phyloP scores from a whole-genome alignment of 2,329 filamentous ascomycete genomes.

The Trichoderma pleuroti region DNA sequence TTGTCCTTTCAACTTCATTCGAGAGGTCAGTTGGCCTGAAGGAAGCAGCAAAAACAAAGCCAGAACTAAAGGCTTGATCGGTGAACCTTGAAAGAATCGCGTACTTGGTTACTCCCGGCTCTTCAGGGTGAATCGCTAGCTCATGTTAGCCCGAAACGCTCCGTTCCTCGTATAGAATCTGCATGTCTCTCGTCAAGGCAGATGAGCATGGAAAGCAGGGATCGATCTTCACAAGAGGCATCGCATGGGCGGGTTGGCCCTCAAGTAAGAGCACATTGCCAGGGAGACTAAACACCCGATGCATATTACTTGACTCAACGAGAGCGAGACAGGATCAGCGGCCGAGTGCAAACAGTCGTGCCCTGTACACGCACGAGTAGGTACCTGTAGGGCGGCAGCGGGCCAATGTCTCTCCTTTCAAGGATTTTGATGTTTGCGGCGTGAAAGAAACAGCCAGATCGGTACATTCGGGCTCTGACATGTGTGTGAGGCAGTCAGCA shows the following conservation, averaged over 20 bases:
- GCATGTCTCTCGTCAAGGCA: background rate
- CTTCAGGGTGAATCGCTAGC: background rate
- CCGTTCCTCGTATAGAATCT: background rate
- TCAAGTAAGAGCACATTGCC: constrained; percentile 3
- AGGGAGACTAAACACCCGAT: constrained; percentile 19
- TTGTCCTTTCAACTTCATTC: background rate
- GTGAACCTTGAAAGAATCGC: background rate
- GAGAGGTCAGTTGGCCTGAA: background rate
- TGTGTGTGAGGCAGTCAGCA: constrained; percentile 13
- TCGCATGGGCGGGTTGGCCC: background rate
- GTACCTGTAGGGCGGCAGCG: constrained; percentile 11
- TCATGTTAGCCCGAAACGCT: background rate
- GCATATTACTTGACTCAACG: constrained; percentile 14
- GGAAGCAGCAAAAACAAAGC: background rate
- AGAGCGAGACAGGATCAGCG: constrained; percentile 26
- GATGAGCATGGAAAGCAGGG: constrained; percentile 1
- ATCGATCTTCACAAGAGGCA: constrained; percentile 7
- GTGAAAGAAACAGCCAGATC: constrained; percentile 6
- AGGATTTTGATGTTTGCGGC: background rate
- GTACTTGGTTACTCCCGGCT: background rate
- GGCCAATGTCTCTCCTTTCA: constrained; percentile 15
- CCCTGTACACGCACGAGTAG: background rate
- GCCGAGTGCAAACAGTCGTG: constrained; percentile 9
- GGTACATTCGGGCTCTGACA: background rate
- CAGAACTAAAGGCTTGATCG: background rate